A percentile compares a stretch with the other conserved stretches of the same genome.
phyloP scores from a whole-genome alignment of 2,329 filamentous ascomycete genomes.

The Cadophora gregata region DNA sequence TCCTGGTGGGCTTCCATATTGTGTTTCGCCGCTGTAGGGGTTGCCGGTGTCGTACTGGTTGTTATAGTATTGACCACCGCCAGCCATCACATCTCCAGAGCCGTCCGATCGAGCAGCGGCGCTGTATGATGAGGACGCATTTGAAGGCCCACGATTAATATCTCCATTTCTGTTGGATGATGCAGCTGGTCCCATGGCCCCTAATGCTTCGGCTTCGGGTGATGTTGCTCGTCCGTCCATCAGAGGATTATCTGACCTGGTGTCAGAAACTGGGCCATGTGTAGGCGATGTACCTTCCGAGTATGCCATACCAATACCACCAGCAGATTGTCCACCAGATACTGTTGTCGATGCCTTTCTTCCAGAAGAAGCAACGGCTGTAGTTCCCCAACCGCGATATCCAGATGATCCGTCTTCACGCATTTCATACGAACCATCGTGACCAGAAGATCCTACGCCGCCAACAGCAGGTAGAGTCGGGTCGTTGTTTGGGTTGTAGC shows the following conservation, averaged over 20 bases:
- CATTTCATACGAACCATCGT: conserved; percentile 72
- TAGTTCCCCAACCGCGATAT: conserved; percentile 95
- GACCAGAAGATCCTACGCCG: conserved; percentile 46
- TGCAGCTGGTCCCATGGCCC: conserved; percentile 77
- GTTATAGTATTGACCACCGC: conserved; percentile 57
- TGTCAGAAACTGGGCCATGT: conserved; percentile 68
- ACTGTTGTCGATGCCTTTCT: conserved; percentile 90
- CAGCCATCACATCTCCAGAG: conserved; percentile 56
- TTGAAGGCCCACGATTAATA: conserved; percentile 88
- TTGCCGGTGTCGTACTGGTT: conserved; percentile 64
- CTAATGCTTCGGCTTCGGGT: conserved; percentile 81
- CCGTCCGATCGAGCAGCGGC: conserved; percentile 76
- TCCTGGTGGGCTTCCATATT: conserved; percentile 44
- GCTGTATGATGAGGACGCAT: conserved; percentile 96
- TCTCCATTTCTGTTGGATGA: conserved; percentile 69
- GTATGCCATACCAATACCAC: conserved; percentile 65
- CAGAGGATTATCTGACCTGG: conserved; percentile 71
- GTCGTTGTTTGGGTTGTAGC: conserved; percentile 97
- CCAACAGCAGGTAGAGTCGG: conserved; percentile 72
- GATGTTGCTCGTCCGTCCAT: conserved; percentile 55
- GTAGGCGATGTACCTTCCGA: conserved; percentile 78
- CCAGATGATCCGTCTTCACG: conserved; percentile 77
- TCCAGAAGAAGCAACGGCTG: conserved; percentile 68
- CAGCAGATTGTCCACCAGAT: conserved; percentile 68
- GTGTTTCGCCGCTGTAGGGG: conserved; percentile 57